A percentile compares a stretch with the other conserved stretches of the same genome.
phyloP scores from a whole-genome alignment of 805 yeast genomes.

The Candida glaebosa region DNA sequence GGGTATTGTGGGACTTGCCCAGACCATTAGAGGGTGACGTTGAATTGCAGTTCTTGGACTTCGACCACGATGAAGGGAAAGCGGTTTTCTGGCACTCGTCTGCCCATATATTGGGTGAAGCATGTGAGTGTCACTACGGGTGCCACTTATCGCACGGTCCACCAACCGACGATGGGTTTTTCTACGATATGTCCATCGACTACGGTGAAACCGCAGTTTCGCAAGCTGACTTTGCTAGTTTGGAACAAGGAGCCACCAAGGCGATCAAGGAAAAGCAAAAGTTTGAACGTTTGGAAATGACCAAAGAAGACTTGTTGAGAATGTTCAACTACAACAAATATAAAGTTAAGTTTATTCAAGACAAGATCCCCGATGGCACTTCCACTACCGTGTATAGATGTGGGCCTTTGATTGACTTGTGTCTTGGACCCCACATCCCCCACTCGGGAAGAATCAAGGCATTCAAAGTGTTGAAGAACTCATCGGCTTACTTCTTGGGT shows the following conservation, averaged over 20 bases:
- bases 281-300: conserved; percentile 87
- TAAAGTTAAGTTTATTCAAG: conserved; percentile 80
- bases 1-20: conserved; percentile 86
- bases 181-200: conserved; percentile 89
- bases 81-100: conserved; percentile 98
- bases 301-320: conserved; percentile 84
- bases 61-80: conserved; percentile 91
- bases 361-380: conserved; percentile 93
- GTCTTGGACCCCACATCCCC: conserved; percentile 97
- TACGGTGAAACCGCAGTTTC: conserved; percentile 67
- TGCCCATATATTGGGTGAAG: conserved; percentile 97
- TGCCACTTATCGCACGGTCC: conserved; percentile 89
- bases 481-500: conserved; percentile 94
- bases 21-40: conserved; percentile 82
- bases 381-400: conserved; percentile 96
- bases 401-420: conserved; percentile 94
- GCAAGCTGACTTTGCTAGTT: conserved; percentile 75
- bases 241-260: conserved; percentile 83
- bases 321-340: conserved; percentile 97
- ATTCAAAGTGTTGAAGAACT: conserved; percentile 89
- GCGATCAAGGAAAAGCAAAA: conserved; percentile 94
- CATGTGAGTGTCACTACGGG: conserved; percentile 94
- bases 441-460: conserved; percentile 96
- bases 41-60: conserved; percentile 78
- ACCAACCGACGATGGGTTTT: conserved; percentile 96